phyloP scores from a whole-genome alignment of 768 basidiomycete species.

The Boletellus ananiceps region DNA sequence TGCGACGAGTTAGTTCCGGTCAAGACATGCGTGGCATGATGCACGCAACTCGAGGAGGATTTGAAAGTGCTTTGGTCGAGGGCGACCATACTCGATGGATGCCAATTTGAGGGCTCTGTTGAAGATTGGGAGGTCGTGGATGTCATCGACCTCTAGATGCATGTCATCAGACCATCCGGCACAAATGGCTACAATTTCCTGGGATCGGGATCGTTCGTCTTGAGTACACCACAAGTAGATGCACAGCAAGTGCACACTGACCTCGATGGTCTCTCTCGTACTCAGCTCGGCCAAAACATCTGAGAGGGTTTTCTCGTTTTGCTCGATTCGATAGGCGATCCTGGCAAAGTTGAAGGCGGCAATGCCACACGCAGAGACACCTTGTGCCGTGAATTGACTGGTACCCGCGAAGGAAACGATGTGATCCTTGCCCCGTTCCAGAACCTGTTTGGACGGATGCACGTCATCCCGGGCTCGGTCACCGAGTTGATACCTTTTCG shows the following conservation, averaged over 20 bases:
- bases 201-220: background rate
- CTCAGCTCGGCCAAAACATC: slow-evolving; percentile 21
- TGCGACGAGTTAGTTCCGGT: background rate
- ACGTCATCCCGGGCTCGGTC: background rate
- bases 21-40: background rate
- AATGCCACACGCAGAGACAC: slow-evolving; percentile 56
- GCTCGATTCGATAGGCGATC: slow-evolving; percentile 36
- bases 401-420: slow-evolving; percentile 47
- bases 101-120: slow-evolving; percentile 34
- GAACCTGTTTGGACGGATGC: slow-evolving; percentile 11
- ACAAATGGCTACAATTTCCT: slow-evolving; percentile 60
- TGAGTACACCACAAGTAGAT: background rate
- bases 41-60: slow-evolving; percentile 23
- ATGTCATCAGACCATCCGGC: slow-evolving; percentile 47
- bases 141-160: slow-evolving; percentile 57
- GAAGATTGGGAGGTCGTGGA: slow-evolving; percentile 48
- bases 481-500: background rate
- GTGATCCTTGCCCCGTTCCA: slow-evolving; percentile 29
- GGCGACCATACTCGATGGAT: slow-evolving; percentile 35
- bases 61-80: slow-evolving; percentile 37
- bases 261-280: slow-evolving; percentile 24
- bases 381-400: slow-evolving; percentile 51
- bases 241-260: slow-evolving; percentile 9
- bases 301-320: background rate
- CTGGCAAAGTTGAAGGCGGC: slow-evolving; percentile 64